These are phyloP conservation scores for Cladosporium colombiae DNA, from an alignment of 2,329 filamentous ascomycete genomes.

Conservation along the genomic window DNA sequence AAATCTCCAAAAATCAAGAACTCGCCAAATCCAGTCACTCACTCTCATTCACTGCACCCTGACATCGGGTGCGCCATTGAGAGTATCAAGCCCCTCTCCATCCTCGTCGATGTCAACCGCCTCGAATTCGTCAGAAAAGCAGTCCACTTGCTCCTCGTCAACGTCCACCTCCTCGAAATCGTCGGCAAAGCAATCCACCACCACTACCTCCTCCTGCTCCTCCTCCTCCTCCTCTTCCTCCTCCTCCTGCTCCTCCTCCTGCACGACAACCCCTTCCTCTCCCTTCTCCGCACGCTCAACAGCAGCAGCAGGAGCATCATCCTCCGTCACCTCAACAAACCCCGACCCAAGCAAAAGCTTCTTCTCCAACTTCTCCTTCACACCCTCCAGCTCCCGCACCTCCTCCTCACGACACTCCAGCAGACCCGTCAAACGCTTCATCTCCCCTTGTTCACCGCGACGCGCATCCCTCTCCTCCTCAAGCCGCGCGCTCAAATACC, in stretches of 20 bases:
- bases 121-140: background rate
- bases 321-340: slow-evolving; percentile 24
- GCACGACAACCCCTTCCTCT: slow-evolving; percentile 4
- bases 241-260: background rate
- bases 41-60: background rate
- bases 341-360: slow-evolving; percentile 23
- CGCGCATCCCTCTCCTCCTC: background rate
- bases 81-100: background rate
- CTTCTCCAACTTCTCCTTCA: slow-evolving; percentile 24
- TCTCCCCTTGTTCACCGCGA: background rate
- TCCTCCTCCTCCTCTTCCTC: slow-evolving; percentile 12
- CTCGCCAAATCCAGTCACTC: background rate
- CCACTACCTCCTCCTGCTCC: background rate
- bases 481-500: background rate
- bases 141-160: background rate
- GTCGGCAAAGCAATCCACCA: background rate
- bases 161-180: background rate
- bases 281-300: background rate
- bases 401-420: background rate
- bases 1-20: background rate
- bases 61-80: background rate
- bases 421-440: background rate
- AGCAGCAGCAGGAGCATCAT: slow-evolving; percentile 22
- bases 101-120: background rate
- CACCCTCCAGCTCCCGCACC: slow-evolving; percentile 14